Conservation (phyloP, 2,329 filamentous ascomycete genomes). For the Xylariomycetidae sp. region DNA sequence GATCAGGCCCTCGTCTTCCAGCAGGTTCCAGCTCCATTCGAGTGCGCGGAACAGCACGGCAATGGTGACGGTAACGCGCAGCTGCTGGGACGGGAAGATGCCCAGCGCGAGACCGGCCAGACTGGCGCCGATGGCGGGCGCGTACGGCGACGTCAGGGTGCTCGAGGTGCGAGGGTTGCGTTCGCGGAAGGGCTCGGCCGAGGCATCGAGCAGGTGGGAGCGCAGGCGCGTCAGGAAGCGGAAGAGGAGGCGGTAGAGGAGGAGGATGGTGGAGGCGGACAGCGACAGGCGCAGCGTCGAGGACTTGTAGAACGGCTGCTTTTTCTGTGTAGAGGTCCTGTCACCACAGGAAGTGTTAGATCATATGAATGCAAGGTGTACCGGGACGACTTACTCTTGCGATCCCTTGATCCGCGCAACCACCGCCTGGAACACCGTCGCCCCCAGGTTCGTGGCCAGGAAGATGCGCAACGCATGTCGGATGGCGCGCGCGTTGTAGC, state of each 20-base stretch:
- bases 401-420: conserved; percentile 39
- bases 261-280: conserved; percentile 76
- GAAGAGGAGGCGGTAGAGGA: conserved; percentile 83
- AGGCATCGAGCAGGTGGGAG: conserved; percentile 69
- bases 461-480: conserved; percentile 68
- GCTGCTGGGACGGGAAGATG: conserved; percentile 57
- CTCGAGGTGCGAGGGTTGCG: conserved; percentile 73
- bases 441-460: conserved; percentile 52
- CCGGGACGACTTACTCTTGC: conserved; percentile 33
- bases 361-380: not conserved
- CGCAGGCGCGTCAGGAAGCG: conserved; percentile 82
- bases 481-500: conserved; percentile 65
- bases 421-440: conserved; percentile 57
- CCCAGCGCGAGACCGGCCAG: conserved; percentile 79
- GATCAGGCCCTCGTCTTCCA: conserved; percentile 66
- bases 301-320: conserved; percentile 55
- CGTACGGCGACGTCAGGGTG: conserved; percentile 73
- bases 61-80: conserved; percentile 72
- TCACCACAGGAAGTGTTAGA: too few species aligned
- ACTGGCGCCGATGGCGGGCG: conserved; percentile 85
- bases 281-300: conserved; percentile 71
- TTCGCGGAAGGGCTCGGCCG: conserved; percentile 71
- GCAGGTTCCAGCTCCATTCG: conserved; percentile 80
- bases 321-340: too few species aligned
- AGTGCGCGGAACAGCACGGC: conserved; percentile 74